Base-by-base conservation (phyloP, 2,329 filamentous ascomycete genomes). In the Macrophomina tecta region DNA sequence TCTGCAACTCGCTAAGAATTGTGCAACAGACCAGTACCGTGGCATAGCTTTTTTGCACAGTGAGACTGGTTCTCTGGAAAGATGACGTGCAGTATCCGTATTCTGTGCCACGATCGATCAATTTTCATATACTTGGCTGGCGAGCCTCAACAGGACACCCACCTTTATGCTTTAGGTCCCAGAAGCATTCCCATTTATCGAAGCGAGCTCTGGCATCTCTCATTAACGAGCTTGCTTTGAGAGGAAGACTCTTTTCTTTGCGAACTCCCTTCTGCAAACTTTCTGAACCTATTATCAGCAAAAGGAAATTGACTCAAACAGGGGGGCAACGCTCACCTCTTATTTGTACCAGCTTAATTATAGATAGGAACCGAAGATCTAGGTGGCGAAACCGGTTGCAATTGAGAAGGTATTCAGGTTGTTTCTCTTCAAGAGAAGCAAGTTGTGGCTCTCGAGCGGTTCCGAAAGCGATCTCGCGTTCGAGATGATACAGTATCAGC, bases 401-500 rank as follows among this genome's bases (percentile, higher is more conserved):
- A 4, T 9, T 1, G 11, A 16, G 18, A n/a, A 62, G 46, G 2
- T 2, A 16, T 6, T n/a, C 16, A 3, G 49, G 30, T 28, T 12
- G 11, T 2, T 6, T 30, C 5, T 49, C 42, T 1, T 49, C 45
- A 4, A 49, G 18, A 3, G 11, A 14, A 9, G 16, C 5, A 11
- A 62, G 38, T 4, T 45, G 58, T 38, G 58, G 49, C 7, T 62
- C 34, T 5, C 58, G 42, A 14, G 58, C 45, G 9, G 58, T 62
- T 11, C 58, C 58, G 18, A 49, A 62, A 49, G 58, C 58, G 5
- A 62, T 62, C 16, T 62, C 58, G 8, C 58, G 58, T 38, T 62
- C 58, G 28, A 62, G 28, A 51, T 62, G 58, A 18, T 49, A 62
- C 6, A 62, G 30, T 16, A 62, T 62, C 8, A 62, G 42, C 58